Conservation (phyloP, 2,329 filamentous ascomycete species). For the Xylaria sp. region DNA sequence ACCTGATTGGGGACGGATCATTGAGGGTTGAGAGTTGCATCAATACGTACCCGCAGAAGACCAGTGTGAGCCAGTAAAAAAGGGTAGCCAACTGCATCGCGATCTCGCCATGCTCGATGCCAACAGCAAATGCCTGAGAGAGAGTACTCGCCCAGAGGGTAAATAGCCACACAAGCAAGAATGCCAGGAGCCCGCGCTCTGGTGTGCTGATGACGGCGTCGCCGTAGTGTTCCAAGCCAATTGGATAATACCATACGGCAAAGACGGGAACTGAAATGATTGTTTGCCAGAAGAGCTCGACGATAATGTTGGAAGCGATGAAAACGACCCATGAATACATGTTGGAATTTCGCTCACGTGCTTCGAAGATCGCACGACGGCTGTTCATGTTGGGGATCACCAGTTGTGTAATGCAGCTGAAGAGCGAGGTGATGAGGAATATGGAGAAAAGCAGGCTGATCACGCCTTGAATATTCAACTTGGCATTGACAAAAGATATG, state of each 20-base stretch:
- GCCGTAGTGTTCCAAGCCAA: constrained; percentile 7
- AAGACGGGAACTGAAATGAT: constrained; percentile 5
- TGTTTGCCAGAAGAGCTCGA: constrained; percentile 55
- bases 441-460: constrained; percentile 51
- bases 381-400: constrained; percentile 78
- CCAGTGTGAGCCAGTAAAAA: constrained; percentile 5
- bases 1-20: not conserved
- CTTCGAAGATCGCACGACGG: constrained; percentile 73
- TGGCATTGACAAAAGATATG: constrained; percentile 68
- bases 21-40: not conserved
- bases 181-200: constrained; percentile 6
- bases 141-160: constrained; percentile 7
- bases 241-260: constrained; percentile 18
- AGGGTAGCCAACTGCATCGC: constrained; percentile 10
- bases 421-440: constrained; percentile 49
- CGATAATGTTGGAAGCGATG: constrained; percentile 71
- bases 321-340: constrained; percentile 80
- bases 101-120: constrained; percentile 1
- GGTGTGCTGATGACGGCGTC: constrained; percentile 1
- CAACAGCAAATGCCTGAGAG: constrained; percentile 5
- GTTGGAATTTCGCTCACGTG: constrained; percentile 72
- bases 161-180: constrained; percentile 8
- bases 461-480: constrained; percentile 65
- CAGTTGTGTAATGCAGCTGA: constrained; percentile 70
- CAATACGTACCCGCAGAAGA: constrained; percentile 17